Base-by-base conservation (phyloP, 2,329 filamentous ascomycete species). In the Penicillium occitanis region DNA sequence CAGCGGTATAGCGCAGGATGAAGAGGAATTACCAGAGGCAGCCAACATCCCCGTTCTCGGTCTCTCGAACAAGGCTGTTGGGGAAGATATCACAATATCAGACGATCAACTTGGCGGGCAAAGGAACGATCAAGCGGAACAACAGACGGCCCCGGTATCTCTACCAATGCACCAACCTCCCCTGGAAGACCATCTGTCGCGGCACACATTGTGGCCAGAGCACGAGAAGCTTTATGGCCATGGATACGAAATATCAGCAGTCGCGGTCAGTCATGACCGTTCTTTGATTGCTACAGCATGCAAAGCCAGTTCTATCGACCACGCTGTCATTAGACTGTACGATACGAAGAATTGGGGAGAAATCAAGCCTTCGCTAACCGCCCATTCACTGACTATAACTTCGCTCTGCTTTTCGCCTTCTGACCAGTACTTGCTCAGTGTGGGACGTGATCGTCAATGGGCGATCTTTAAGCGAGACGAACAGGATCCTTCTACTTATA, bases 161-260 rank as follows among this genome's bases (percentile, higher is more conserved):
- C 67, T 93, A 7, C 85, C 89, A 51, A 83, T 90, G 62, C 79
- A 87, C 50, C 88, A 91, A 69, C 93, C 95, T 11, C 94, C 95
- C 0, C 85, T 92, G 42, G 95, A 99, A 78, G 95, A 98, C 77
- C 90, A 92, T 64, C 87, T 99, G 1, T 90, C 93, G 28, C 88
- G 93, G 8, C 89, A 96, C 76, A 96, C 95, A 0, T 87, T 99
- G 37, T 99, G 93, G 93, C 95, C 95, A 2, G 95, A 99, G 76
- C 88, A 88, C 6, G 95, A 99, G 78, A 99, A 99, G 81, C 86
- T 99, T 1, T 99, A 99, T 79, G 95, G 95, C 1, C 95, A 99
- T 79, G 95, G 95, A 35, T 97, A 97, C 79, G 95, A 99, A 78
- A 94, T 99, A 60, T 96, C 92, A 1, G 91, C 92, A 44, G 87